These are phyloP conservation scores for Elsinoe ampelina DNA, from an alignment of 2,329 filamentous ascomycete species.

Conservation along the genomic window DNA sequence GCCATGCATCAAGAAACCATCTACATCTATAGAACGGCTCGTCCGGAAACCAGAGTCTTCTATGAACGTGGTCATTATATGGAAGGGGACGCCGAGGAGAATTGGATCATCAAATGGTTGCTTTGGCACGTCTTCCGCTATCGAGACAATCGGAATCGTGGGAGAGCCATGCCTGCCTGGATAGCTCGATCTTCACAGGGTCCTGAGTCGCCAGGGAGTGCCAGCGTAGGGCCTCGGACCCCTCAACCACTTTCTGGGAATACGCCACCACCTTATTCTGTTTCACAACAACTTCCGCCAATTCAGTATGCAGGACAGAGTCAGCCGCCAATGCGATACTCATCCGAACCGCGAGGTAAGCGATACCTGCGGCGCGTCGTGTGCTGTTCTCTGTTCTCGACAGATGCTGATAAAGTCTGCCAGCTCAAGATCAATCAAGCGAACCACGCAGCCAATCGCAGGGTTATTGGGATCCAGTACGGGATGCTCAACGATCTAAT, in stretches of 20 bases:
- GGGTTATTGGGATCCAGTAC: constrained; percentile 27
- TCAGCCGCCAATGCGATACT: constrained; percentile 1
- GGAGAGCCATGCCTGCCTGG: constrained; percentile 19
- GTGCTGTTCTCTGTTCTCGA: too few relatives aligned
- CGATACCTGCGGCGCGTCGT: neutral
- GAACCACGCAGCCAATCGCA: constrained; percentile 1
- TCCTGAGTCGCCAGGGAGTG: neutral
- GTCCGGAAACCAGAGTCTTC: constrained; percentile 30
- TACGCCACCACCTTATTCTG: neutral
- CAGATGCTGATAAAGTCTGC: neutral
- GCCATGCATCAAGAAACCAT: constrained; percentile 38
- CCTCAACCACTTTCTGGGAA: neutral
- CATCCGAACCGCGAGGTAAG: constrained; percentile 7
- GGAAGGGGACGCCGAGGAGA: constrained; percentile 35
- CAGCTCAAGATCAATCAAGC: constrained; percentile 4
- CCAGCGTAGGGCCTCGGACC: neutral
- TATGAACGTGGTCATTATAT: constrained; percentile 36
- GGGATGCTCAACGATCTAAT: constrained; percentile 16
- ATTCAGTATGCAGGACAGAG: neutral
- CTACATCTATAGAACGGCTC: constrained; percentile 33
- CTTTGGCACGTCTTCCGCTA: constrained; percentile 45
- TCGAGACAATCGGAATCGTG: constrained; percentile 31
- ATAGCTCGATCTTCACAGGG: constrained; percentile 8
- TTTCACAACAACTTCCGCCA: neutral
- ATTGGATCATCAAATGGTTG: constrained; percentile 45